Conservation (phyloP, 768 basidiomycete species). For the Lepiota venenata region DNA sequence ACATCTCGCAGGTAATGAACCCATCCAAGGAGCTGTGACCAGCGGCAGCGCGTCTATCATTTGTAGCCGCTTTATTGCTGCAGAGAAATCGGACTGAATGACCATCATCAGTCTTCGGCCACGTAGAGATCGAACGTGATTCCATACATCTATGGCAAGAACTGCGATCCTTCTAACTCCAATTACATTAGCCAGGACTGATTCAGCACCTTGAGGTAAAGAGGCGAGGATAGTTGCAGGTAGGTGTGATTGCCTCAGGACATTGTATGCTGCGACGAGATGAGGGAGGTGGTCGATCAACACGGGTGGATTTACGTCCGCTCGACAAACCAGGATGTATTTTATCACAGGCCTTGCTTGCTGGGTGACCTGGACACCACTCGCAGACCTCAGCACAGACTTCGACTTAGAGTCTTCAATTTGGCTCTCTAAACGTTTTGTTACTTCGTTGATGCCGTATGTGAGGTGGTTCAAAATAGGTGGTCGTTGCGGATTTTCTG, state of each 20-base stretch:
- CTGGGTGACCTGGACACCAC: conserved; percentile 11
- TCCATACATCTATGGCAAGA: conserved; percentile 63
- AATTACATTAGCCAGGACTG: conserved; percentile 51
- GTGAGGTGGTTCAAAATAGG: conserved; percentile 43
- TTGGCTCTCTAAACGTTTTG: conserved; percentile 65
- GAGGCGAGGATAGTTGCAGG: conserved; percentile 35
- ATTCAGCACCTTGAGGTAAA: conserved; percentile 67
- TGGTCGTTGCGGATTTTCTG: conserved; percentile 24
- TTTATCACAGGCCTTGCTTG: conserved; percentile 24
- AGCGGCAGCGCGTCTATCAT: conserved; percentile 37
- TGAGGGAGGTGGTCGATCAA: conserved; percentile 75
- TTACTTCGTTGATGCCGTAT: conserved; percentile 80
- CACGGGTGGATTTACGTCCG: conserved; percentile 70
- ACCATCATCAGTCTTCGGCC: conserved; percentile 7
- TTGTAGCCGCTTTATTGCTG: conserved; percentile 34
- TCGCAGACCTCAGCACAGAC: conserved; percentile 21
- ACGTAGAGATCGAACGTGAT: neutral
- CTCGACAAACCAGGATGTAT: conserved; percentile 66
- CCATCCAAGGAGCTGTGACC: conserved; percentile 65
- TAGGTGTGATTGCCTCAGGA: conserved; percentile 20
- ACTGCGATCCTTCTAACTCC: conserved; percentile 66
- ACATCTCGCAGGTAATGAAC: conserved; percentile 20
- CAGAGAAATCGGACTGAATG: conserved; percentile 19
- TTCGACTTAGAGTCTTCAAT: conserved; percentile 20
- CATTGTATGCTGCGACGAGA: conserved; percentile 76